Base-by-base conservation (phyloP, 2,329 filamentous ascomycete genomes). In the Penicillium palitans region DNA sequence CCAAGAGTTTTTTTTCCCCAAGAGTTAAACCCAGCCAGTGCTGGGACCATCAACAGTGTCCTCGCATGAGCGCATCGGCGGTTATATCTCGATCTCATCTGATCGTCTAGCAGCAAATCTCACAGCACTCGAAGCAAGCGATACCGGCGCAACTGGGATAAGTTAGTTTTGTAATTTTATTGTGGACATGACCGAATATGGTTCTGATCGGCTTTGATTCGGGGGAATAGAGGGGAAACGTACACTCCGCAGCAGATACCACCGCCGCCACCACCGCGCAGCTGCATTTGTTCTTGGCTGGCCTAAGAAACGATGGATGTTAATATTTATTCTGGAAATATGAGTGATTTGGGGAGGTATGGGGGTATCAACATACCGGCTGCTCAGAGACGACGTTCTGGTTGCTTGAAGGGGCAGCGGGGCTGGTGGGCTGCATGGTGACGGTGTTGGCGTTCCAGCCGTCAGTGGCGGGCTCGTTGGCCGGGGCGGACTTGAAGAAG, bases 161-260 rank as follows among this genome's bases (percentile, higher is more conserved):
- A 21, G 27, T 63, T 51, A 60, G 52, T 58, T 19, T 31, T 50
- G 37, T 4, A 21, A 19, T 40, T 9, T 31, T n/a, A 6, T 19
- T 42, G 12, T 1, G 49, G 35, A 19, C 52, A 41, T 17, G 29
- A 21, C 41, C 17, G 27, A 44, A 50, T n/a, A 45, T 48, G 24
- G 10, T 10, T 21, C 19, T 25, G 25, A 31, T 31, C 21, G 6
- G 6, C 2, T 19, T 29, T 19, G 21, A 19, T 17, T 12, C 9
- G 10, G 12, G 21, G 15, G 8, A 6, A 31, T 10, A 21, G 25
- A 55, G 9, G 7, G 10, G 12, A 41, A 68, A 33, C 70, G 58
- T 63, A 74, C 72, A 73, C 64, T 69, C 72, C 72, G 37, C 72
- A 74, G 66, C 72, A 74, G 31, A 73, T 27, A 47, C 65, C 70